Conservation (phyloP, 2,329 filamentous ascomycete species). For the Ophiocordyceps camponoti-floridani region DNA sequence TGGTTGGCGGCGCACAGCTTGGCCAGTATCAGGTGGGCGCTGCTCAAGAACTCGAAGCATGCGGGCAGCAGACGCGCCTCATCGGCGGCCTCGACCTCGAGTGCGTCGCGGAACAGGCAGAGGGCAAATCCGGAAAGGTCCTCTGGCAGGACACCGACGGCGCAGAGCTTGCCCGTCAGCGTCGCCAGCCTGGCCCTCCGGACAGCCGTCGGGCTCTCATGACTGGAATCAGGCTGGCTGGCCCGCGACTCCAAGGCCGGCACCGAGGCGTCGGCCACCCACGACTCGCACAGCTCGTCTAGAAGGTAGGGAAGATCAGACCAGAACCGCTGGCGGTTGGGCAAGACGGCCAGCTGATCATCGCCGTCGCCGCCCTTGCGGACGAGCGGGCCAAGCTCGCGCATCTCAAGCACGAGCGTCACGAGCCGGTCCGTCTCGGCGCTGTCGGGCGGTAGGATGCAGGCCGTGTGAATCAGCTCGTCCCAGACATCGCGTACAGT, state of each 20-base stretch:
- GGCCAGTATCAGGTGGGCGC: constrained; percentile 1
- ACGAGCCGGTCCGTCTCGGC: constrained; percentile 5
- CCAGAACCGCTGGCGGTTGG: constrained; percentile 3
- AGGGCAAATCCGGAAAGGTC: constrained; percentile 2
- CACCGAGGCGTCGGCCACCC: not conserved
- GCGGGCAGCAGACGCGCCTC: constrained; percentile 1
- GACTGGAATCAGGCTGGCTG: not conserved
- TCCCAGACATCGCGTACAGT: constrained; percentile 4
- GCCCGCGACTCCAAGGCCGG: not conserved
- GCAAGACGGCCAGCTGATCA: not conserved
- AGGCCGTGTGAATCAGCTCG: constrained; percentile 4
- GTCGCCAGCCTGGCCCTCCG: constrained; percentile 1
- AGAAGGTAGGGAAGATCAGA: constrained; percentile 2
- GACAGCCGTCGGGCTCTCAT: not conserved
- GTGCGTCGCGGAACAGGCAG: constrained; percentile 1
- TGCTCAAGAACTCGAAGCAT: constrained; percentile 1
- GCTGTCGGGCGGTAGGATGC: constrained; percentile 2
- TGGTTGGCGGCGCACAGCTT: not conserved
- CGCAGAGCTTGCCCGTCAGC: constrained; percentile 2
- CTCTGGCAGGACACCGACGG: constrained; percentile 1
- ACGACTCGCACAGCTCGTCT: constrained; percentile 1
- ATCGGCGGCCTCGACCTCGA: constrained; percentile 1
- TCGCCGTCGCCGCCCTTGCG: not conserved
- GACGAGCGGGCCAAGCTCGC: constrained; percentile 2
- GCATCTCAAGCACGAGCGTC: constrained; percentile 2